A percentile compares a stretch with the other conserved stretches of the same genome.
Conservation (phyloP, 306 rosid genomes). For the Hylodesmum podocarpum region DNA sequence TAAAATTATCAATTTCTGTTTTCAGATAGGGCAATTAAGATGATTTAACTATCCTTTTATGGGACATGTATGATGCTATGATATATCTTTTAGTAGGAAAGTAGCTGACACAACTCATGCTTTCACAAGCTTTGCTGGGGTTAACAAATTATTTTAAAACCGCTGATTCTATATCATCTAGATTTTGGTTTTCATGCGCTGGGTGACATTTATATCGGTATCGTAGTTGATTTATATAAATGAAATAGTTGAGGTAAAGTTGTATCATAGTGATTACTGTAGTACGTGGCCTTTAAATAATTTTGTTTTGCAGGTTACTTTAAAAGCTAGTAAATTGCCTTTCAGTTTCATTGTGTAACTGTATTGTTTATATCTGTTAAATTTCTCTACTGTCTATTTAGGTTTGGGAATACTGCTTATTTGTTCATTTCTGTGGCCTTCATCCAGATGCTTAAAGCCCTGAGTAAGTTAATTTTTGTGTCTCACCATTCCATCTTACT, state of each 20-base stretch:
- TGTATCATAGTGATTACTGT: neutral
- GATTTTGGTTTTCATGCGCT: neutral
- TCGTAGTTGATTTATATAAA: neutral
- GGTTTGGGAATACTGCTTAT: slow-evolving; percentile 99
- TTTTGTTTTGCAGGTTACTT: neutral
- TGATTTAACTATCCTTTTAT: neutral
- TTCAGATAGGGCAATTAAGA: neutral
- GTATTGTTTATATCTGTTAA: neutral
- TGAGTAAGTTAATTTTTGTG: slow-evolving; percentile 55
- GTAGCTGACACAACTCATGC: neutral
- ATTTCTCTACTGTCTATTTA: slow-evolving; percentile 26
- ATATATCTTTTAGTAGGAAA: slow-evolving; percentile 1
- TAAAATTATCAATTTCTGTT: neutral
- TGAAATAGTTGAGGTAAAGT: slow-evolving; percentile 4
- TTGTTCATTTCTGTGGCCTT: slow-evolving; percentile 97
- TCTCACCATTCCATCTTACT: neutral
- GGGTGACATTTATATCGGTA: neutral
- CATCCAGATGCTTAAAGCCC: slow-evolving; percentile 99
- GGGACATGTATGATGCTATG: neutral
- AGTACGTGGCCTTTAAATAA: neutral
- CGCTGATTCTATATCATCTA: neutral
- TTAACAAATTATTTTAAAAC: neutral
- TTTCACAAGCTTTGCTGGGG: neutral
- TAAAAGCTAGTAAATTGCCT: slow-evolving; percentile 15
- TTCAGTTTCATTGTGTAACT: neutral